Conservation (phyloP, 306 rosid genomes). For the Myrica gale region DNA sequence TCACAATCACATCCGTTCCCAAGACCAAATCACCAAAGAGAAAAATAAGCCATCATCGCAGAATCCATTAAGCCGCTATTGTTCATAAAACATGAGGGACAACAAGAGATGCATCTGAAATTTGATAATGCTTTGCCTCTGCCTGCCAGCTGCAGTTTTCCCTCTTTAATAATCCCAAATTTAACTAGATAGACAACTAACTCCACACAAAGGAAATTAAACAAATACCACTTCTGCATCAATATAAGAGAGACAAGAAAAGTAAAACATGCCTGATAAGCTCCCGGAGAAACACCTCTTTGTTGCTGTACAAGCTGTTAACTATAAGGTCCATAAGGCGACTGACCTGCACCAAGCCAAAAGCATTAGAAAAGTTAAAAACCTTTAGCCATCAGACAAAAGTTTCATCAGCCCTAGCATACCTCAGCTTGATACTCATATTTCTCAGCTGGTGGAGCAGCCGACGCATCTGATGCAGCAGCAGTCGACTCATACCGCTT, state of each 20-base stretch:
- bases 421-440: slow-evolving; percentile 97
- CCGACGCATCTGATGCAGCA: slow-evolving; percentile 66
- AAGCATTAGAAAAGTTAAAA: slow-evolving; percentile 5
- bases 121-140: neutral
- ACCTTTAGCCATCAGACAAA: neutral
- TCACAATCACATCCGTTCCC: neutral
- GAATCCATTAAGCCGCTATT: neutral
- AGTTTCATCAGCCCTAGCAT: neutral
- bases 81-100: neutral
- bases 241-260: neutral
- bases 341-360: slow-evolving; percentile 64
- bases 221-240: neutral
- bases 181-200: neutral
- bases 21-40: neutral
- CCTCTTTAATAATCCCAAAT: neutral
- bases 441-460: slow-evolving; percentile 55
- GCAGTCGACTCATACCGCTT: slow-evolving; percentile 76
- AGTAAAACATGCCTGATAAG: slow-evolving; percentile 66
- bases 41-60: neutral
- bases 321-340: slow-evolving; percentile 99
- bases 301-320: slow-evolving; percentile 93
- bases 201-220: neutral
- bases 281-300: slow-evolving; percentile 95
- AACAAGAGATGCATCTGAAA: neutral
- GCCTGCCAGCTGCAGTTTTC: neutral